Evolutionary conservation across 2,329 filamentous ascomycete species (phyloP).

Genomic region (Colletotrichum viniferum): DNA sequence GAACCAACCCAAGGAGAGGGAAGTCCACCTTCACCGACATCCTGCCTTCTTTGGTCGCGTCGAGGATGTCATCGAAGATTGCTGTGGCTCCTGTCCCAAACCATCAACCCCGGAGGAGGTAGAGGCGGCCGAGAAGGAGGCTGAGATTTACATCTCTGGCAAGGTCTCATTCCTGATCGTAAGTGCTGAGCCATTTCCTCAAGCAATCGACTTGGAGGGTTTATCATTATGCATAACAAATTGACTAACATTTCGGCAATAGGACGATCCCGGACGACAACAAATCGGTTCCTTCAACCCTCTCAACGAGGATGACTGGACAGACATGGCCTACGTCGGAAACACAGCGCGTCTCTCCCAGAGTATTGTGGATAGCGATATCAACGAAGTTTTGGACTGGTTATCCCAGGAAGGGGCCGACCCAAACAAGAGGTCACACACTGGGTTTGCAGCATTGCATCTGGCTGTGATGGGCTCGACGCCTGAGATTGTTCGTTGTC

Average conservation of each 20-base stretch:
- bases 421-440: slow-evolving; percentile 77
- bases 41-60: slow-evolving; percentile 84
- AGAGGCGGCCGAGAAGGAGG: slow-evolving; percentile 72
- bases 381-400: slow-evolving; percentile 75
- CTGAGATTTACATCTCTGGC: slow-evolving; percentile 78
- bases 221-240: neutral
- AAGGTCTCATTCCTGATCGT: slow-evolving; percentile 71
- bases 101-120: slow-evolving; percentile 74
- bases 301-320: slow-evolving; percentile 83
- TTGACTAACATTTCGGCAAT: neutral
- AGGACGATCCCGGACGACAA: slow-evolving; percentile 80
- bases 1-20: slow-evolving; percentile 78
- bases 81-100: slow-evolving; percentile 78
- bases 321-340: slow-evolving; percentile 87
- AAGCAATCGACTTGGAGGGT: neutral
- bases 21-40: slow-evolving; percentile 80
- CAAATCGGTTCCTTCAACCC: slow-evolving; percentile 76
- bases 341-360: slow-evolving; percentile 79
- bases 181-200: neutral
- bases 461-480: slow-evolving; percentile 74
- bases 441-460: slow-evolving; percentile 79
- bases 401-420: slow-evolving; percentile 69
- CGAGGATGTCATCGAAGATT: slow-evolving; percentile 77
- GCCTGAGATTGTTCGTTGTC: slow-evolving; percentile 69
- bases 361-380: slow-evolving; percentile 77